These are phyloP conservation scores for Eucalyptus dawsonii DNA, from an alignment of 345 rosid species.

Conservation along the genomic window DNA sequence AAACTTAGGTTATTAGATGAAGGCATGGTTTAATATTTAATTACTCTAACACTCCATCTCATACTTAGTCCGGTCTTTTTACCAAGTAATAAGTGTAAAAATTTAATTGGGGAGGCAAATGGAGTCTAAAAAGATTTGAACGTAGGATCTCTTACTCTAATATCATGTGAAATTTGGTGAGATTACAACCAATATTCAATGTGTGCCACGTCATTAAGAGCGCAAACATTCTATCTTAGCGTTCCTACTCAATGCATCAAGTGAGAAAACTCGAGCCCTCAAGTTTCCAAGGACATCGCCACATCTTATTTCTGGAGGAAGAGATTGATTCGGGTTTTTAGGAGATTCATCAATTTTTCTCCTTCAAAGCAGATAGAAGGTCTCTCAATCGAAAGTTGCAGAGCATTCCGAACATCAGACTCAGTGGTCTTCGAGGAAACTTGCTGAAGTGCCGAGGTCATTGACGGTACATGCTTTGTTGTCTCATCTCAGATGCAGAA, in stretches of 20 bases:
- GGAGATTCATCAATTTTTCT: background rate
- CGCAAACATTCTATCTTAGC: background rate
- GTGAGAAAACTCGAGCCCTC: background rate
- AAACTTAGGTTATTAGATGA: too few species aligned
- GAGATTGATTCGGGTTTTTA: background rate
- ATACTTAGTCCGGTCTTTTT: too few species aligned
- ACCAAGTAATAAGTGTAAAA: too few species aligned
- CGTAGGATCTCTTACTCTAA: accelerated
- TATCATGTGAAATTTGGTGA: too few species aligned
- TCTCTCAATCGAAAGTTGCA: background rate
- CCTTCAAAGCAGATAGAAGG: background rate
- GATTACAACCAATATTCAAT: background rate
- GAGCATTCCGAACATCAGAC: background rate
- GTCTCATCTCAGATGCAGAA: background rate
- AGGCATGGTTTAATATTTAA: accelerated
- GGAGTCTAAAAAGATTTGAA: accelerated
- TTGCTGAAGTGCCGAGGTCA: background rate
- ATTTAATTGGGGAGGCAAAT: too few species aligned
- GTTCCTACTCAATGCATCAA: background rate
- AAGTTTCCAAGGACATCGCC: background rate
- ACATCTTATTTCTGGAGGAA: background rate
- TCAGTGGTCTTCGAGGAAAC: background rate
- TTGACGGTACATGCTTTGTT: background rate
- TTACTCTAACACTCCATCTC: background rate
- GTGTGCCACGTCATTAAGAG: background rate